Base-by-base conservation (phyloP, 106 monocot species). In the Posidonia australis region DNA sequence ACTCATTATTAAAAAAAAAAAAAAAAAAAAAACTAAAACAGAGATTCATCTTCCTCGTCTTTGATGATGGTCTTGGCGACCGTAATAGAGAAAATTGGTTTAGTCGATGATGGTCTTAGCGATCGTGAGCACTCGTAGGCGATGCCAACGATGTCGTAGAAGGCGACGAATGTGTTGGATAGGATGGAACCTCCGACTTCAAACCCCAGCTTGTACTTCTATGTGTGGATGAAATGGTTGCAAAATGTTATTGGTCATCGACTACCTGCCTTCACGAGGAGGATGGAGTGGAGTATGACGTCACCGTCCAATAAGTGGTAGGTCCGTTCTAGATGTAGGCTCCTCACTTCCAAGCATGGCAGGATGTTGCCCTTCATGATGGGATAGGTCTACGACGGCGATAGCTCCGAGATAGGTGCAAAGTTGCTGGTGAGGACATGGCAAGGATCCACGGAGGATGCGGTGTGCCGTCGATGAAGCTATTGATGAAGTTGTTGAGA, bases 251-350 rank as follows among this genome's bases (percentile, higher is more conserved):
- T 51, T 1, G 49, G 52, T 0, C 0, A 26, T 3, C 19, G 0
- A 21, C 51, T 14, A 5, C 61, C 47, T 0, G 19, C 30, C 14
- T 13, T 4, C 10, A 51, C 51, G 41, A 71, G 42, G 22, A 71
- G 63, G 41, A 71, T 25, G 23, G 71, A 71, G 42, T 71, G 71
- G 46, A 71, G 63, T 52, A 71, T 71, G 51, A 62, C 71, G 71
- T 72, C 72, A 16, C 72, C 72, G 63, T 64, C 72, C 52, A 72
- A 72, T 23, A 63, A 51, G 54, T 72, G 72, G 51, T 63, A 26
- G 0, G 72, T 1, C 72, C 72, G 32, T 72, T 72, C 41, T 63
- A 63, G 52, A 72, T 18, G 63, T 72, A 72, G 18, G 52, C 72
- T 19, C 72, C 72, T 27, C 72, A n/a, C 72, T 3, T 41, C 41